phyloP scores from a whole-genome alignment of 1,139 yeast species.

The Debaryomycetaceae sp. region DNA sequence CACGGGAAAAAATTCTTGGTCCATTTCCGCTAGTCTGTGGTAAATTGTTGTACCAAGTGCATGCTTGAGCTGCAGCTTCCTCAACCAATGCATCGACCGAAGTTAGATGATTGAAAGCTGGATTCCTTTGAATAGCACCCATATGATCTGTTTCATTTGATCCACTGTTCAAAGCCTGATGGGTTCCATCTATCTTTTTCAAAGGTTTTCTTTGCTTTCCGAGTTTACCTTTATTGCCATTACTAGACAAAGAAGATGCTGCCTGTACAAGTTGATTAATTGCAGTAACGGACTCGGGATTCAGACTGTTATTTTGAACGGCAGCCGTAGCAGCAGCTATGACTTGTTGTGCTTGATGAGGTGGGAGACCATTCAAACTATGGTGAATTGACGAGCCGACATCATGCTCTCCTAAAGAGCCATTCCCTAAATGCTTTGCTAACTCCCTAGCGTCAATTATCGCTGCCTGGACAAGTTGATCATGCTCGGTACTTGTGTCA shows the following conservation, averaged over 20 bases:
- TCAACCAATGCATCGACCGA: conserved; percentile 33
- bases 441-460: conserved; percentile 63
- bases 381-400: conserved; percentile 8
- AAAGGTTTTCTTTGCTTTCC: conserved; percentile 4
- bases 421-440: conserved; percentile 44
- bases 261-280: conserved; percentile 32
- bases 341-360: conserved; percentile 27
- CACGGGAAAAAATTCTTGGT: conserved; percentile 50
- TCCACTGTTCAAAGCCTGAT: neutral
- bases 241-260: conserved; percentile 20
- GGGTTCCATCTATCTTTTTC: conserved; percentile 5
- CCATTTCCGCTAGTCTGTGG: conserved; percentile 29
- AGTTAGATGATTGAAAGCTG: conserved; percentile 25
- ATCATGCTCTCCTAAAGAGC: conserved; percentile 13
- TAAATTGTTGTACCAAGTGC: conserved; percentile 35
- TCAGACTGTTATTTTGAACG: conserved; percentile 15
- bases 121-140: conserved; percentile 9
- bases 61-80: conserved; percentile 34
- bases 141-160: conserved; percentile 1
- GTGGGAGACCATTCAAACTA: conserved; percentile 15
- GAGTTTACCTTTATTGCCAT: conserved; percentile 3
- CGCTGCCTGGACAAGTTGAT: conserved; percentile 63
- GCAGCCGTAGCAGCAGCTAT: conserved; percentile 23
- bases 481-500: conserved; percentile 50
- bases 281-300: conserved; percentile 18